These are phyloP conservation scores for Vitis hybrid DNA, from an alignment of 177 flowering plant species.

Conservation along the genomic window DNA sequence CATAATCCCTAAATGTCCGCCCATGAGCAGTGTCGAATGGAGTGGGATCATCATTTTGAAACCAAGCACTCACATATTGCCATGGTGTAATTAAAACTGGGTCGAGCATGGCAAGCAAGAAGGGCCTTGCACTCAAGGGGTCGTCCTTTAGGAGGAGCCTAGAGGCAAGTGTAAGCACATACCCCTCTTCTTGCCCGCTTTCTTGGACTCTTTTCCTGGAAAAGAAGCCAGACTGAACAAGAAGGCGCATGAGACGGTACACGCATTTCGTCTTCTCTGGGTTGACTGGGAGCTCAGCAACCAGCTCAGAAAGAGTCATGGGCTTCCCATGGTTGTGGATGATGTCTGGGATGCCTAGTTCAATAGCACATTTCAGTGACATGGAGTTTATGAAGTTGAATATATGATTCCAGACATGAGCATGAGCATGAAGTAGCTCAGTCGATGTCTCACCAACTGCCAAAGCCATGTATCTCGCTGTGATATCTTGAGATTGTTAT, in stretches of 20 bases:
- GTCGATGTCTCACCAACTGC: not conserved
- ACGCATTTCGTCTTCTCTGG: not conserved
- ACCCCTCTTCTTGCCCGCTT: too few relatives aligned
- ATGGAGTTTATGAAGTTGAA: conserved; percentile 7
- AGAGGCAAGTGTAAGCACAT: too few relatives aligned
- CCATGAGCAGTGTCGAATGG: too few relatives aligned
- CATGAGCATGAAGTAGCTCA: conserved; percentile 1
- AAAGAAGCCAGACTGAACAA: conserved; percentile 11
- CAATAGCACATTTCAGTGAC: conserved; percentile 11
- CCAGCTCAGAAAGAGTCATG: conserved; percentile 6
- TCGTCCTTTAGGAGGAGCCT: too few relatives aligned
- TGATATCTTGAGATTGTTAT: not conserved
- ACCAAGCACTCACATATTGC: too few relatives aligned
- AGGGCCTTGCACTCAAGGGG: too few relatives aligned
- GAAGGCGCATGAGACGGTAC: conserved; percentile 9
- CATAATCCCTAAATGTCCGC: too few relatives aligned
- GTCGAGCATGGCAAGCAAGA: too few relatives aligned
- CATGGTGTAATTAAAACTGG: too few relatives aligned
- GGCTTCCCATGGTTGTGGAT: conserved; percentile 13
- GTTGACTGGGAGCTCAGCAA: not conserved
- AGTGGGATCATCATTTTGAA: too few relatives aligned
- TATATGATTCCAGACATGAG: conserved; percentile 4
- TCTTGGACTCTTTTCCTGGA: too few relatives aligned
- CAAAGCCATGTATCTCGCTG: not conserved
- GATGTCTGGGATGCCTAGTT: conserved; percentile 3